A percentile compares a stretch with the other conserved stretches of the same genome.
Evolutionary conservation across 2,329 filamentous ascomycete species (phyloP).

Genomic region (Ophiostoma piceae): DNA sequence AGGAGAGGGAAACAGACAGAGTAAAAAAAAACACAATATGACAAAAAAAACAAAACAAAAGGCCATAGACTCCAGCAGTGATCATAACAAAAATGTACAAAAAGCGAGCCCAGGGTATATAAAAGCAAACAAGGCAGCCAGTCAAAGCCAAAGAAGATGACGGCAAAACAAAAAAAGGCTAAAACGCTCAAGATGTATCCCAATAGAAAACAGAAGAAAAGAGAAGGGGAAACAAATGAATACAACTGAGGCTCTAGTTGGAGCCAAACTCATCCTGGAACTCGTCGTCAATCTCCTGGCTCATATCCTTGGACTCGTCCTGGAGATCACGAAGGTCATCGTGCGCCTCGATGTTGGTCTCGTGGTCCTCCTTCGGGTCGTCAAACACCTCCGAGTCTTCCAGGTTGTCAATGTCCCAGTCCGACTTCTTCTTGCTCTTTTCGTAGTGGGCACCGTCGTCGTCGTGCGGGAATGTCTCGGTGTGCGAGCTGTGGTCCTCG

Average conservation of each 20-base stretch:
- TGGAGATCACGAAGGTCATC: neutral
- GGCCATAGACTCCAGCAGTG: neutral
- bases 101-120: neutral
- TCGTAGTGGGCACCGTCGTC: neutral
- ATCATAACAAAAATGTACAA: neutral
- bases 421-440: neutral
- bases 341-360: neutral
- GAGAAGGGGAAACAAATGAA: neutral
- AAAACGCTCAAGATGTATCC: neutral
- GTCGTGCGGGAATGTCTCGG: neutral
- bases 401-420: neutral
- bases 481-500: neutral
- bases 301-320: neutral
- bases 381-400: slow-evolving; percentile 2
- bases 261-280: slow-evolving; percentile 6
- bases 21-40: too few relatives aligned
- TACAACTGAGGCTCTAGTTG: neutral
- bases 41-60: neutral
- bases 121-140: neutral
- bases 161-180: neutral
- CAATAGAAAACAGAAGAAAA: neutral
- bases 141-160: too few relatives aligned
- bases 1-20: neutral
- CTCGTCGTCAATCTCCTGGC: neutral
- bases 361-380: slow-evolving; percentile 4